Base-by-base conservation (phyloP, 176 grass and related monocot species). In the Avena atlantica region DNA sequence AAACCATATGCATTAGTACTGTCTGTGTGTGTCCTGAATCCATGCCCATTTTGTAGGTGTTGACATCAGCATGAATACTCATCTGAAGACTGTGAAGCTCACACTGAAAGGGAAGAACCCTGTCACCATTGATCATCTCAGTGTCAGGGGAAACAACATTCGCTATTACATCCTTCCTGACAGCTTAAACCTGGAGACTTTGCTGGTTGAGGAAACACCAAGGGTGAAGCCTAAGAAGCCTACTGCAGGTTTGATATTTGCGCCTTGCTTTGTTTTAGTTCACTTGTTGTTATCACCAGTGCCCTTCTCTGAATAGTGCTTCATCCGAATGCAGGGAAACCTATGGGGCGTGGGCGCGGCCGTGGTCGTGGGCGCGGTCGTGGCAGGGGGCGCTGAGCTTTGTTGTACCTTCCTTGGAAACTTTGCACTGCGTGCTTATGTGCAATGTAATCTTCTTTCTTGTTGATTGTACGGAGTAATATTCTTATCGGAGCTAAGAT, bases 51-150 rank as follows among this genome's bases (percentile, higher is more conserved):
- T 88, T 87, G 36, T 74, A 95, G 93, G 93, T 19, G 90, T 92
- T 78, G 90, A 95, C 81, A 95, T 95, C 80, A 92, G 91, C 85
- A 95, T 95, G 93, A 95, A 95, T 71, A 95, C 93, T 42, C 93
- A 95, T 81, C 83, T 95, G 48, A 92, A 95, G 76, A 95, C 93
- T 59, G 93, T 95, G 24, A 95, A 95, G 80, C 88, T 95, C 14
- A 95, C 88, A 8, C 37, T 92, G 83, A 88, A 87, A 83, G 93
- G 93, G 23, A 92, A 92, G 78, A 92, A 90, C 81, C 88, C 90
- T 58, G 93, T 92, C 83, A 89, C 85, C 60, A 88, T 95, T 82
- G 93, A 95, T 78, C 90, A 92, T 80, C 90, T 95, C 25, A 92
- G 90, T 24, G 91, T 95, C 55, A 88, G 93, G 67, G 93, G 93